Base-by-base conservation (phyloP, 1,284 basidiomycete genomes). In the Nidula niveotomentosa region DNA sequence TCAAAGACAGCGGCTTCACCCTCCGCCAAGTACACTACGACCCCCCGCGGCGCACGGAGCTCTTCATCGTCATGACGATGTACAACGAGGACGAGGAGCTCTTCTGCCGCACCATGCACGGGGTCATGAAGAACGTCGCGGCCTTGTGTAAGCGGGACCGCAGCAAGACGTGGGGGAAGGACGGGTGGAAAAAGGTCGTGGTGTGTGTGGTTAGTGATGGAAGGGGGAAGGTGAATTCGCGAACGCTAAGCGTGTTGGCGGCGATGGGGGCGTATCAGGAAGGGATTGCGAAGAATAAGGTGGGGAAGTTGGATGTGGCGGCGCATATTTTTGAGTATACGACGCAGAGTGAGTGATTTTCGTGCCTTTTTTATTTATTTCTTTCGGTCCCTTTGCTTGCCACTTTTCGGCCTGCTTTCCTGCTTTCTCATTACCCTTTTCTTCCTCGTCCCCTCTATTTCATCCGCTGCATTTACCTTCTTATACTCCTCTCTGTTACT, bases 281-380 rank as follows among this genome's bases (percentile, higher is more conserved):
- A 61, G 90, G 86, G 15, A 85, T 97, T n/a, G 94, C 90, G 33
- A 98, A 95, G 78, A 92, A 69, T 78, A 90, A 53, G 88, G 98
- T 58, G 94, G 94, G 59, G 87, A 86, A 51, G 91, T 89, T 65
- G 83, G 15, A 88, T 0, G 96, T 98, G 6, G 84, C 86, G 0
- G 95, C 95, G 0, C 95, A 98, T 71, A 87, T 98, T 54, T 98
- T 96, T 76, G 96, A 98, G 73, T 95, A 94, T 73, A 96, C 93
- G 3, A 90, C 92, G 0, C 93, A 94, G 69, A 84, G 90, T 92
- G 63, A 64, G 86, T 75, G 39, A 13, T 51, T 41, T 35, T 41
- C 8, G 48, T 36, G 57, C 45, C 47, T 23, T 18, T 7, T 48
- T 43, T 13, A 30, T 30, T 23, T 30, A 30, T 30, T 23, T 30